Evolutionary conservation across 1,139 yeast species (phyloP).

Genomic region (Hanseniaspora uvarum): DNA sequence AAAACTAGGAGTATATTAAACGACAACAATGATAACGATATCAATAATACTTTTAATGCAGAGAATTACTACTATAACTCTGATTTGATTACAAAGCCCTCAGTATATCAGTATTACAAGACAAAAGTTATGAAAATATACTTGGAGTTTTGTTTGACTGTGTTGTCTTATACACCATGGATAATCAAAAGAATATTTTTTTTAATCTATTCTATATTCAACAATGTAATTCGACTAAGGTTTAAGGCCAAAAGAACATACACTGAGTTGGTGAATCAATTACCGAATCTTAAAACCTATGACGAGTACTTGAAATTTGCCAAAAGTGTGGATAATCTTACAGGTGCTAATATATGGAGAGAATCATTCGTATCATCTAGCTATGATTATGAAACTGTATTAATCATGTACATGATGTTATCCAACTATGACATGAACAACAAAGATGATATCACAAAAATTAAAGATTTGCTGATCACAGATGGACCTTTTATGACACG

Average conservation of each 20-base stretch:
- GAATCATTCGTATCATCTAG: constrained; percentile 72
- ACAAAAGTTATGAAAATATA: constrained; percentile 9
- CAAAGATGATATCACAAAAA: constrained; percentile 41
- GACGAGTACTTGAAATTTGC: constrained; percentile 35
- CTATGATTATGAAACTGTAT: constrained; percentile 74
- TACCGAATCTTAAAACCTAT: constrained; percentile 9
- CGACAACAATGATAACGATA: background rate
- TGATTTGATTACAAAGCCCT: background rate
- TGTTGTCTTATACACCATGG: constrained; percentile 9
- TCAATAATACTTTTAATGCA: background rate
- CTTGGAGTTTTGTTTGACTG: constrained; percentile 9
- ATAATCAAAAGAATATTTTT: background rate
- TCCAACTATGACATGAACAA: constrained; percentile 36
- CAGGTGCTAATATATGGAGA: constrained; percentile 72
- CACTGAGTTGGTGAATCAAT: background rate
- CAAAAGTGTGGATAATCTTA: constrained; percentile 49
- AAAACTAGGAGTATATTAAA: background rate
- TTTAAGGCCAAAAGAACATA: constrained; percentile 9
- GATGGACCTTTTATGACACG: constrained; percentile 56
- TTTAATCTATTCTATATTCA: background rate
- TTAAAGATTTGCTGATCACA: constrained; percentile 48
- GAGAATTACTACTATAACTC: constrained; percentile 1
- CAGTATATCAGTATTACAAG: constrained; percentile 9
- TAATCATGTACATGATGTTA: constrained; percentile 58
- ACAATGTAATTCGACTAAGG: background rate